Evolutionary conservation across 2,329 filamentous ascomycete genomes (phyloP).

Genomic region (Pseudogymnoascus verrucosus): DNA sequence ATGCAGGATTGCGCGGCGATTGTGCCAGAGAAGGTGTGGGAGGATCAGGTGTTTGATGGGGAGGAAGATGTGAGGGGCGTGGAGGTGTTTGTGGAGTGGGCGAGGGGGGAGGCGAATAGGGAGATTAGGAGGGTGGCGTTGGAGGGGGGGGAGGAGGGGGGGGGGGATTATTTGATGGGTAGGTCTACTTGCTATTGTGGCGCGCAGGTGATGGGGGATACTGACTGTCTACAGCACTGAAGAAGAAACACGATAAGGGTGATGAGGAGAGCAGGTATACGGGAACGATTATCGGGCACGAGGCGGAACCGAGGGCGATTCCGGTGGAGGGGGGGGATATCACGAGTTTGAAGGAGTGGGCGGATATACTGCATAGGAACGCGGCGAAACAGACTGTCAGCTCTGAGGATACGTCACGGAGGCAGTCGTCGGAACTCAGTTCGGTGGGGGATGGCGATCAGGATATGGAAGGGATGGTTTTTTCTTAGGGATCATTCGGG

Average conservation of each 20-base stretch:
- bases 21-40: constrained; percentile 55
- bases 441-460: constrained; percentile 27
- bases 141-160: constrained; percentile 55
- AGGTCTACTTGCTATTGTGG: too few relatives aligned
- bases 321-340: constrained; percentile 70
- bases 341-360: constrained; percentile 61
- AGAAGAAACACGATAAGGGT: constrained; percentile 79
- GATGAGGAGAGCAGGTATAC: constrained; percentile 80
- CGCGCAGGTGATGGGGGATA: constrained; percentile 38
- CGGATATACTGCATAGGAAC: constrained; percentile 30
- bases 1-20: constrained; percentile 74
- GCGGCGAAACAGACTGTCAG: constrained; percentile 11
- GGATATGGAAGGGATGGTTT: constrained; percentile 26
- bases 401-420: constrained; percentile 18
- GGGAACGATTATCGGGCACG: constrained; percentile 73
- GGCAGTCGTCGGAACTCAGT: constrained; percentile 26
- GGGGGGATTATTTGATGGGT: constrained; percentile 65
- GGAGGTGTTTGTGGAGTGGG: constrained; percentile 73
- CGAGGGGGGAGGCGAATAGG: constrained; percentile 61
- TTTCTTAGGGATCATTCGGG: constrained; percentile 13
- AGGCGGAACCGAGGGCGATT: constrained; percentile 61
- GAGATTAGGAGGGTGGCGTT: constrained; percentile 77
- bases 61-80: constrained; percentile 74
- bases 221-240: constrained; percentile 39
- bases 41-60: constrained; percentile 57